Percentiles rank a stretch among this genome's conserved stretches.
Evolutionary conservation across 768 basidiomycete species (phyloP).

Genomic region (Amanita polypyramis): DNA sequence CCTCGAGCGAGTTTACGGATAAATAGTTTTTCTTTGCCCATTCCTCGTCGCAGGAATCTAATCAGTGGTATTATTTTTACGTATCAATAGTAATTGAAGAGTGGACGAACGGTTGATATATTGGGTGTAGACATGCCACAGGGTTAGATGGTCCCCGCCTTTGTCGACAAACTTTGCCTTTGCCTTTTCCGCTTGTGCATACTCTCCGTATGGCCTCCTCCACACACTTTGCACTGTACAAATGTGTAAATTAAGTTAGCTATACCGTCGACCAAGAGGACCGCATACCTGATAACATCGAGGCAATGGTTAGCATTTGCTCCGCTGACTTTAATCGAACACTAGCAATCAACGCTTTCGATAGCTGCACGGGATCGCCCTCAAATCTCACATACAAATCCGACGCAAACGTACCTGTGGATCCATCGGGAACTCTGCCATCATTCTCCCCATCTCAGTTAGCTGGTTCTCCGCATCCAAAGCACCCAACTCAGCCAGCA

Average conservation of each 20-base stretch:
- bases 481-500: slow-evolving; percentile 73
- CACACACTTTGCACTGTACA: slow-evolving; percentile 68
- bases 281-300: slow-evolving; percentile 72
- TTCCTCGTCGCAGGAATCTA: slow-evolving; percentile 57
- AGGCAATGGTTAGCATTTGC: slow-evolving; percentile 76
- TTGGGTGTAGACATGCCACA: slow-evolving; percentile 82
- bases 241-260: neutral
- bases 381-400: neutral
- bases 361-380: slow-evolving; percentile 31
- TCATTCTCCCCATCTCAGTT: slow-evolving; percentile 66
- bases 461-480: slow-evolving; percentile 81
- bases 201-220: slow-evolving; percentile 66
- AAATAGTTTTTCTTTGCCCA: slow-evolving; percentile 83
- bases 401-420: slow-evolving; percentile 46
- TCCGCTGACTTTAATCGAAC: slow-evolving; percentile 85
- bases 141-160: slow-evolving; percentile 77
- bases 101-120: slow-evolving; percentile 55
- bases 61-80: neutral
- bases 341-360: slow-evolving; percentile 80
- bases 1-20: slow-evolving; percentile 59
- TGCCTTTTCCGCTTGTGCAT: slow-evolving; percentile 76
- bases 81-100: neutral
- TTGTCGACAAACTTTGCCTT: slow-evolving; percentile 73
- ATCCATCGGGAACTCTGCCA: slow-evolving; percentile 90
- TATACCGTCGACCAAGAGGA: neutral